Evolutionary conservation across 306 rosid species (phyloP).

Genomic region (Benincasa hispida): DNA sequence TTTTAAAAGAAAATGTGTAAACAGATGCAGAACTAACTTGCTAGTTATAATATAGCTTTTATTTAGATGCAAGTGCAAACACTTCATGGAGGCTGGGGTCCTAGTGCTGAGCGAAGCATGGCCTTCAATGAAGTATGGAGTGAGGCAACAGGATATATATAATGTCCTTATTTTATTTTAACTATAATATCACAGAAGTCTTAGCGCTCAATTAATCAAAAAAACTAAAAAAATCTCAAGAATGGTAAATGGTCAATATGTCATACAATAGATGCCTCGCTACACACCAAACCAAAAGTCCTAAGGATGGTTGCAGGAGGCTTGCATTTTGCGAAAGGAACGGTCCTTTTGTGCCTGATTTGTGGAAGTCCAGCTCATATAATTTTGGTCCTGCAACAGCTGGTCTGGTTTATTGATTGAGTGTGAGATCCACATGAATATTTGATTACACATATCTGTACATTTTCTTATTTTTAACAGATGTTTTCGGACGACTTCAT

Average conservation of each 20-base stretch:
- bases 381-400: background rate
- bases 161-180: background rate
- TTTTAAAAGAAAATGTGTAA: background rate
- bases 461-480: background rate
- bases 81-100: background rate
- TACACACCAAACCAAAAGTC: background rate
- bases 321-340: background rate
- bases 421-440: background rate
- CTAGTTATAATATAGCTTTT: background rate
- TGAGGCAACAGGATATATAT: background rate
- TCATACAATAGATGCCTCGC: background rate
- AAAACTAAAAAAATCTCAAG: background rate
- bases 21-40: background rate
- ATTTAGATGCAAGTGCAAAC: background rate
- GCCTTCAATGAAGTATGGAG: background rate
- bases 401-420: background rate
- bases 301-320: background rate
- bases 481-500: background rate
- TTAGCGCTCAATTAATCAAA: background rate
- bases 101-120: background rate
- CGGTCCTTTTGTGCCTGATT: background rate
- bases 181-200: background rate
- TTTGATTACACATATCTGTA: background rate
- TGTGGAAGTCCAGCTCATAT: background rate
- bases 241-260: background rate